Base-by-base conservation (phyloP, 164 flowering plant genomes). In the Stephania yunnanensis region DNA sequence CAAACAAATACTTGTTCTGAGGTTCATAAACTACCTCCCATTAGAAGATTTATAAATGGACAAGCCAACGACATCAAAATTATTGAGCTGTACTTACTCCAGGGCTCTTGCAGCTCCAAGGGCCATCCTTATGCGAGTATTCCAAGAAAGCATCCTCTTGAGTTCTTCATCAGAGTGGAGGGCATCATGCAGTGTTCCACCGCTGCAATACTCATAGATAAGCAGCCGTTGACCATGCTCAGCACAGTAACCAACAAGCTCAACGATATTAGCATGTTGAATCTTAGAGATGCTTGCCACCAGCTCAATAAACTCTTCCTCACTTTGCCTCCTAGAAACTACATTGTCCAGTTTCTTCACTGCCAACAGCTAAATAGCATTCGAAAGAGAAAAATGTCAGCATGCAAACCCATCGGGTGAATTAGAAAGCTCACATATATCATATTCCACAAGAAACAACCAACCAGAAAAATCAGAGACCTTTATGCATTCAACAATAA, bases 51-150 rank as follows among this genome's bases (percentile, higher is more conserved):
- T 45, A 36, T 2, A 7, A 75, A 29, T 46, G 36, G 20, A 19
- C 2, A 46, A 70, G 30, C 45, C 15, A 13, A 48, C 15, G 22
- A 53, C 17, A 45, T n/a, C n/a, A 68, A 6, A 10, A 29, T 10
- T 58, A 74, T 30, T 31, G 29, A 7, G 68, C 17, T 69, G n/a
- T 71, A 86, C 98, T 87, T 82, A 95, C 99, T 91, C 92, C 44
- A 95, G 83, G 65, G 97, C 97, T 81, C 86, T 83, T 72, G 99
- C 97, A 81, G 94, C 91, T 82, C 93, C 93, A 77, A 95, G 89
- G 17, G 95, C 96, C 71, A 95, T 74, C 71, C 75, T 79, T 42
- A 90, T 76, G 50, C 99, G 97, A 10, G 80, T 73, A 79, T 85
- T 85, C 99, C 99, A 95, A 25, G 94, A 82, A 76, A 95, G 88